A percentile compares a stretch with the other conserved stretches of the same genome.
Evolutionary conservation across 495 filamentous ascomycete genomes (phyloP).

Genomic region (Talaromyces nanjingensis): DNA sequence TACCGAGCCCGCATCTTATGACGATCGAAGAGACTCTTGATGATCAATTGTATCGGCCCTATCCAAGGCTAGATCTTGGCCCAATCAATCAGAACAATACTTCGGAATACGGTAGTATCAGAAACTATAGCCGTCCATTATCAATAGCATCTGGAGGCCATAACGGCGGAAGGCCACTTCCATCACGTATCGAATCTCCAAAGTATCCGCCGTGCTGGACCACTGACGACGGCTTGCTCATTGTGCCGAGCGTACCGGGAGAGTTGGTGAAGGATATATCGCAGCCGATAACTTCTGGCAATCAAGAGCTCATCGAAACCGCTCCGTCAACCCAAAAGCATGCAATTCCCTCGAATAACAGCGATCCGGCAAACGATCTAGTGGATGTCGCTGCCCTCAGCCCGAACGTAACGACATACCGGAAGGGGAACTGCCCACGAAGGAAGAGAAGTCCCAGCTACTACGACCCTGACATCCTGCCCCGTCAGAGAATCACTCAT

Average conservation of each 20-base stretch:
- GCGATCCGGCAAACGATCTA: background rate
- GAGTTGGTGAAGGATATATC: background rate
- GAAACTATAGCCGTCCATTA: background rate
- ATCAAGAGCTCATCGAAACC: background rate
- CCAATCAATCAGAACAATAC: background rate
- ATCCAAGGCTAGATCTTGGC: background rate
- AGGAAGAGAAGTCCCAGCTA: conserved; percentile 8
- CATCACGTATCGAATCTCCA: background rate
- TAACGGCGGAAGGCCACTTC: background rate
- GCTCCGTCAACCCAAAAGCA: background rate
- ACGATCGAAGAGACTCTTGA: conserved; percentile 1
- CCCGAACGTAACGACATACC: conserved; percentile 7
- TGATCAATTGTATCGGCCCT: background rate
- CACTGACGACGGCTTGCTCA: conserved; percentile 3
- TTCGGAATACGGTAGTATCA: background rate
- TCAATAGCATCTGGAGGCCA: background rate
- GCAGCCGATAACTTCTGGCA: background rate
- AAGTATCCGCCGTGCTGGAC: conserved; percentile 7
- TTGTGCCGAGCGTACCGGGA: conserved; percentile 7
- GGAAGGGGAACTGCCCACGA: conserved; percentile 5
- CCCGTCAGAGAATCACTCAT: background rate
- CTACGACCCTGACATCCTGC: conserved; percentile 9
- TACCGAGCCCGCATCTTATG: background rate
- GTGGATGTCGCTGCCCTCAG: conserved; percentile 3
- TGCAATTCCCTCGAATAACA: background rate